Conservation (phyloP, 177 flowering plant genomes). For the Telopea speciosissima region DNA sequence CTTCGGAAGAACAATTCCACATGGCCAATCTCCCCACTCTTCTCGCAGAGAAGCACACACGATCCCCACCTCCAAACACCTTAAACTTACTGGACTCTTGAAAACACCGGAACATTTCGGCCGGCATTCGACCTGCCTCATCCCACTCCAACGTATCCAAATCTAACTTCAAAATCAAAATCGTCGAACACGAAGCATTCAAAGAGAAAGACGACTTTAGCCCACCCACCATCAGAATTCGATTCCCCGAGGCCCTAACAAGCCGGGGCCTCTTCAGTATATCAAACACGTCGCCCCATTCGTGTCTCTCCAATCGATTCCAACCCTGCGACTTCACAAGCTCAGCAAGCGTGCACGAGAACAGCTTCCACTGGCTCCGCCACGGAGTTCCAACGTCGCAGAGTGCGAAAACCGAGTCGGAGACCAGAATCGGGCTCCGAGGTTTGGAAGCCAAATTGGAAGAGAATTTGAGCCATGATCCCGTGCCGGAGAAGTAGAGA, state of each 20-base stretch:
- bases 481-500: constrained; percentile 37
- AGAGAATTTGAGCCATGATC: constrained; percentile 67
- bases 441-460: constrained; percentile 83
- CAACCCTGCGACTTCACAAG: constrained; percentile 32
- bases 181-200: constrained; percentile 69
- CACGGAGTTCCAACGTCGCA: constrained; percentile 93
- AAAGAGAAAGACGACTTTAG: constrained; percentile 62
- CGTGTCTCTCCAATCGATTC: constrained; percentile 56
- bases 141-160: constrained; percentile 85
- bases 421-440: constrained; percentile 65
- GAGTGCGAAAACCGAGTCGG: constrained; percentile 45
- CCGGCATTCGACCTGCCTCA: constrained; percentile 87
- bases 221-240: constrained; percentile 76
- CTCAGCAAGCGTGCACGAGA: constrained; percentile 28
- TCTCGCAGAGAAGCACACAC: constrained; percentile 83
- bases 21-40: constrained; percentile 62
- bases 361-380: constrained; percentile 84
- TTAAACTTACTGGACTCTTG: constrained; percentile 75
- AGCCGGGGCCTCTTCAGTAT: constrained; percentile 77
- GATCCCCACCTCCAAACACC: constrained; percentile 83
- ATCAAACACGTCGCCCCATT: constrained; percentile 91
- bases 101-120: constrained; percentile 61
- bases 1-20: constrained; percentile 49
- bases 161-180: constrained; percentile 69
- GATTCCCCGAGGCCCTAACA: constrained; percentile 42